Conservation (phyloP, 768 basidiomycete genomes). For the Naganishia antarctica region DNA sequence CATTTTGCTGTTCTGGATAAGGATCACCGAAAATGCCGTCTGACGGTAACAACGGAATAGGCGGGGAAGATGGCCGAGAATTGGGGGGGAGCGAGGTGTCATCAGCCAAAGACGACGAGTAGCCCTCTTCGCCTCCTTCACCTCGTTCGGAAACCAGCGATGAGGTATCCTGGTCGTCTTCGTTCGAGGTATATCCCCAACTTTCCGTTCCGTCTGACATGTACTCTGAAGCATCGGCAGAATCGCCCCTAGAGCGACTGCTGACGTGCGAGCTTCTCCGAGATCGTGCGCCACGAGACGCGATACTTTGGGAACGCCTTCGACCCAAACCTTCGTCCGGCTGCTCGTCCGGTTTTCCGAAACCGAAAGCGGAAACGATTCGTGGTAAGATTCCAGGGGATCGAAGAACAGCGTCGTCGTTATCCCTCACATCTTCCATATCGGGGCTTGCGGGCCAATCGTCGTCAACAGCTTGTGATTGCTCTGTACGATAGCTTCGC, state of each 20-base stretch:
- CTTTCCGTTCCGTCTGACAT: slow-evolving; percentile 38
- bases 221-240: slow-evolving; percentile 33
- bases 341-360: slow-evolving; percentile 39
- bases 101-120: slow-evolving; percentile 45
- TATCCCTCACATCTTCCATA: slow-evolving; percentile 38
- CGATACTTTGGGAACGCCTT: slow-evolving; percentile 30
- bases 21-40: slow-evolving; percentile 47
- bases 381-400: slow-evolving; percentile 30
- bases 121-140: slow-evolving; percentile 43
- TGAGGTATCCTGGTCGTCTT: slow-evolving; percentile 41
- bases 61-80: slow-evolving; percentile 47
- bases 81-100: slow-evolving; percentile 49
- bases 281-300: slow-evolving; percentile 19
- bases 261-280: slow-evolving; percentile 30
- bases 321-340: slow-evolving; percentile 34
- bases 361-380: slow-evolving; percentile 36
- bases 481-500: slow-evolving; percentile 7
- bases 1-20: slow-evolving; percentile 27
- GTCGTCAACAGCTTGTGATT: slow-evolving; percentile 29
- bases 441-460: slow-evolving; percentile 34
- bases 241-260: slow-evolving; percentile 33
- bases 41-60: slow-evolving; percentile 43
- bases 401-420: slow-evolving; percentile 35
- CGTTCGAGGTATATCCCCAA: slow-evolving; percentile 46
- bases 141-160: slow-evolving; percentile 36